These are phyloP conservation scores for Laburnicola sp. DNA, from an alignment of 2,329 filamentous ascomycete genomes.

Conservation along the genomic window DNA sequence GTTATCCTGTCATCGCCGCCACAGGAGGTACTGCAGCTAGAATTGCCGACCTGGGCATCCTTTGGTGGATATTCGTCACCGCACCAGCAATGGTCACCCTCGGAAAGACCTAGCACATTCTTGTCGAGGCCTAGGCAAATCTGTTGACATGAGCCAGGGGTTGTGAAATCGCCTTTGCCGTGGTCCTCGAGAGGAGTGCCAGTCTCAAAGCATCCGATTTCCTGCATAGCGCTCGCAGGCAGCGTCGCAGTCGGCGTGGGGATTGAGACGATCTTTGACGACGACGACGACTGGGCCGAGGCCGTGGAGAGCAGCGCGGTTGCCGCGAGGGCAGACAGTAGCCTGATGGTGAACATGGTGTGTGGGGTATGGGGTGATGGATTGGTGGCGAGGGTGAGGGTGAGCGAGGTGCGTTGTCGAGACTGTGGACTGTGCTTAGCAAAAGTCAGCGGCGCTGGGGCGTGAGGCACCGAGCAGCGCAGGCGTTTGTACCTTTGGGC, in stretches of 20 bases:
- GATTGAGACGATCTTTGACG: slow-evolving; percentile 22
- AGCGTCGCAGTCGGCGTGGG: slow-evolving; percentile 37
- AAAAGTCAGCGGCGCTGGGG: slow-evolving; percentile 27
- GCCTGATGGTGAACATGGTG: slow-evolving; percentile 40
- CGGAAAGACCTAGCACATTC: slow-evolving; percentile 65
- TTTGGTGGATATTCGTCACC: slow-evolving; percentile 68
- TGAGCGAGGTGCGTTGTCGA: slow-evolving; percentile 15
- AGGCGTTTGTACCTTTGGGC: slow-evolving; percentile 28
- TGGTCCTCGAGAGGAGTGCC: slow-evolving; percentile 53
- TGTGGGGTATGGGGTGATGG: neutral
- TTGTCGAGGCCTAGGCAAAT: slow-evolving; percentile 54
- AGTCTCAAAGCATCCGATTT: slow-evolving; percentile 57
- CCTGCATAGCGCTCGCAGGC: slow-evolving; percentile 29
- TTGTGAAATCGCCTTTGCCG: slow-evolving; percentile 57
- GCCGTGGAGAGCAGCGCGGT: slow-evolving; percentile 35
- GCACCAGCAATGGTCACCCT: slow-evolving; percentile 70
- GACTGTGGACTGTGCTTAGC: slow-evolving; percentile 23
- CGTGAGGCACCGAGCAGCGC: slow-evolving; percentile 8
- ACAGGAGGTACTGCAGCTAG: slow-evolving; percentile 67
- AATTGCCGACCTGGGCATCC: slow-evolving; percentile 57
- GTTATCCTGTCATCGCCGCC: slow-evolving; percentile 62
- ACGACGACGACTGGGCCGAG: slow-evolving; percentile 22
- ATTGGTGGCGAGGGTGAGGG: slow-evolving; percentile 7
- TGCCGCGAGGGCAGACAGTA: slow-evolving; percentile 37
- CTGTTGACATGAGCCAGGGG: slow-evolving; percentile 58